Conservation (phyloP, 2,329 filamentous ascomycete species). For the Aureobasidium melanogenum region DNA sequence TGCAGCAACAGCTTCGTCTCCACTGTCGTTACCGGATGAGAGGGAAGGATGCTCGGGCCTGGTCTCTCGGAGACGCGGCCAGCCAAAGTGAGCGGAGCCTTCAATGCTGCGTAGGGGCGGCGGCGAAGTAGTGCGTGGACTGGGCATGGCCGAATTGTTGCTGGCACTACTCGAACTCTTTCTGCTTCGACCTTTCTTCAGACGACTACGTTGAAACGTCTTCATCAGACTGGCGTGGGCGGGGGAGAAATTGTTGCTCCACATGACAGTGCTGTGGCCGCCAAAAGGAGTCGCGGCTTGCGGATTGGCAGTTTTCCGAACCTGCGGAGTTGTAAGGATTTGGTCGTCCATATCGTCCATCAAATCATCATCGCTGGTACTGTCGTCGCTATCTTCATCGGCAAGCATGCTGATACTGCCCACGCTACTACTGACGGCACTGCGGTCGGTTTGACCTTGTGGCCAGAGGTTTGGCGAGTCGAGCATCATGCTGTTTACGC, state of each 20-base stretch:
- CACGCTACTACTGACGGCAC: slow-evolving; percentile 68
- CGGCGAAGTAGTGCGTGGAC: slow-evolving; percentile 66
- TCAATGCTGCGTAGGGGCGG: slow-evolving; percentile 53
- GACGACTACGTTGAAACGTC: slow-evolving; percentile 61
- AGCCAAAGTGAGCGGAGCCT: slow-evolving; percentile 31
- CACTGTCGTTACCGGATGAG: slow-evolving; percentile 67
- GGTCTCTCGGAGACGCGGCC: slow-evolving; percentile 55
- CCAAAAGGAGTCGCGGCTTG: slow-evolving; percentile 36
- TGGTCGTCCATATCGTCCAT: slow-evolving; percentile 51
- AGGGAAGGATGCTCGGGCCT: slow-evolving; percentile 85
- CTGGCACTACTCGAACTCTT: slow-evolving; percentile 55
- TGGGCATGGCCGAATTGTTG: slow-evolving; percentile 60
- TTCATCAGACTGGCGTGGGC: slow-evolving; percentile 70
- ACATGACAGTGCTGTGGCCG: slow-evolving; percentile 37
- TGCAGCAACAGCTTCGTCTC: slow-evolving; percentile 51
- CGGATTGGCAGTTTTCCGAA: slow-evolving; percentile 48
- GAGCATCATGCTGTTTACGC: slow-evolving; percentile 32
- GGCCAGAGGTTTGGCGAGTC: slow-evolving; percentile 54
- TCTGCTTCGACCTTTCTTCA: slow-evolving; percentile 45
- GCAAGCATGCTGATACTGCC: slow-evolving; percentile 67
- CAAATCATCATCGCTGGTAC: slow-evolving; percentile 55
- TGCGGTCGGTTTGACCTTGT: slow-evolving; percentile 47
- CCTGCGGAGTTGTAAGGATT: slow-evolving; percentile 75
- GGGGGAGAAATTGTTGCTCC: slow-evolving; percentile 58
- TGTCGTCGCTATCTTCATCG: slow-evolving; percentile 52